A percentile compares a stretch with the other conserved stretches of the same genome.
These are phyloP conservation scores for Rosa lucieae DNA, from an alignment of 306 rosid genomes.

Conservation along the genomic window DNA sequence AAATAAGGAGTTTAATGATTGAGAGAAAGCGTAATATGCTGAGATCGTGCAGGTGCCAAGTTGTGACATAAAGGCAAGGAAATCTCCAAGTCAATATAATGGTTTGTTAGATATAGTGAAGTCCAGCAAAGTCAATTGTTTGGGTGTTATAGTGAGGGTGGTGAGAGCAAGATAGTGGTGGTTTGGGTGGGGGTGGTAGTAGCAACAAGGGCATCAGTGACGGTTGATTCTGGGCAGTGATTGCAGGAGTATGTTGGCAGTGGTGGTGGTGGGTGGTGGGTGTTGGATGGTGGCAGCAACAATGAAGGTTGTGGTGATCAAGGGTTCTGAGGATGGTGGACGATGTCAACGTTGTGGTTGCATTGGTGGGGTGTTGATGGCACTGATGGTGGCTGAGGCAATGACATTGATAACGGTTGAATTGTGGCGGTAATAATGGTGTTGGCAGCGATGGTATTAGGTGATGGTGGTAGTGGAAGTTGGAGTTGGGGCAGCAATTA, in stretches of 20 bases:
- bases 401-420: background rate
- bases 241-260: too few species aligned
- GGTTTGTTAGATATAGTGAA: background rate
- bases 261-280: too few species aligned
- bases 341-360: background rate
- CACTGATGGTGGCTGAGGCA: background rate
- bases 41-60: background rate
- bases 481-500: background rate
- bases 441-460: background rate
- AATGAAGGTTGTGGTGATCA: background rate
- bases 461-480: background rate
- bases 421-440: background rate
- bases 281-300: background rate
- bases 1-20: background rate
- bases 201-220: too few species aligned
- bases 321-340: background rate
- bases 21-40: background rate
- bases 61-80: background rate
- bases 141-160: background rate
- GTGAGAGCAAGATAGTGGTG: background rate
- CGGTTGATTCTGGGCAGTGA: too few species aligned
- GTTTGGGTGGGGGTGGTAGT: too few species aligned
- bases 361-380: background rate
- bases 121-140: background rate
- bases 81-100: background rate